Base-by-base conservation (phyloP, 495 filamentous ascomycete genomes). In the Xylaria nigripes region DNA sequence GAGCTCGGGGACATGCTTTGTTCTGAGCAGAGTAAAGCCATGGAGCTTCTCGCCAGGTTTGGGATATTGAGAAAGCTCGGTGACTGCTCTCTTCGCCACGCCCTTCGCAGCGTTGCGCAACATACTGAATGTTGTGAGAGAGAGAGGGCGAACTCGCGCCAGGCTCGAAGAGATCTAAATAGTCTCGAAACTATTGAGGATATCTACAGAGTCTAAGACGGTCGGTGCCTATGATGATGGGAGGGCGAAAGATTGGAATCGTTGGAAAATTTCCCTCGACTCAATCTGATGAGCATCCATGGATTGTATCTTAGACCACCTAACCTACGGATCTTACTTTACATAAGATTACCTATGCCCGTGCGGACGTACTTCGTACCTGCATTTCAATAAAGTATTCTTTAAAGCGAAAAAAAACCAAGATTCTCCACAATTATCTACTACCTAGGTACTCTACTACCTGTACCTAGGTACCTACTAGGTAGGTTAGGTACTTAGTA, bases 1-100 rank as follows among this genome's bases (percentile, higher is more conserved):
- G 27, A 97, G 77, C 69, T 97, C 94, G 1, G 94, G 90, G 1
- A 97, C 87, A 70, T 92, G 84, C 71, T 96, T 95, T 52, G 83
- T 79, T 40, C 92, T 83, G 56, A 87, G 75, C 38, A 97, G 74
- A 0, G 90, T 96, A 70, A 98, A 98, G 54, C 94, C 94, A 69
- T 96, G 85, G 24, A 96, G 77, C 65, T 86, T 84, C 62, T 91
- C 86, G 56, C 93, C 93, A 5, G 84, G 77, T 40, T 81, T 81
- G 3, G 89, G 89, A 50, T 84, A 84, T 59, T 78, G 80, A 16
- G 81, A 76, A 48, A 91, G 72, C 60, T 86, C 83, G 6, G 86
- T 87, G 24, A 89, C 79, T 30, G 86, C 81, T 58, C 53, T 87
- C 79, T 67, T 85, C 74, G 64, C 71, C 52, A 64, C 81, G 62